Evolutionary conservation across 2,329 filamentous ascomycete species (phyloP).

Genomic region (Trichoderma citrinoviride): DNA sequence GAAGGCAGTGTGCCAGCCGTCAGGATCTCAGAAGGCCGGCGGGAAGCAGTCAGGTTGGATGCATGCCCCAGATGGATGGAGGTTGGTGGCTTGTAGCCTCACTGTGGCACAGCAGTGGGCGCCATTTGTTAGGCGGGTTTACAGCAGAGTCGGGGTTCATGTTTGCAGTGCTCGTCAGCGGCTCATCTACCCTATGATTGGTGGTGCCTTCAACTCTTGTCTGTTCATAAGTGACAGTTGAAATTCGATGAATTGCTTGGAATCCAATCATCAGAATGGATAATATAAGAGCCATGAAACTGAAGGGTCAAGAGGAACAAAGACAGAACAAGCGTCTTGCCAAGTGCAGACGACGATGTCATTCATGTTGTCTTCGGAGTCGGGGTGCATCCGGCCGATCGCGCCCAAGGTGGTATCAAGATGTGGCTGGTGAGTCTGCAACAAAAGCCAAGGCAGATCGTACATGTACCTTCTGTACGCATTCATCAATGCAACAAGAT

Average conservation of each 20-base stretch:
- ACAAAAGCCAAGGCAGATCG: not conserved
- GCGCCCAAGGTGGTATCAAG: not conserved
- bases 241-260: too few relatives aligned
- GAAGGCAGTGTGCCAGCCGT: not conserved
- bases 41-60: not conserved
- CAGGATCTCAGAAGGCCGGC: not conserved
- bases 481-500: not conserved
- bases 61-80: conserved; percentile 1
- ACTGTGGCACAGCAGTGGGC: conserved; percentile 11
- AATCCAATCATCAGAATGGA: too few relatives aligned
- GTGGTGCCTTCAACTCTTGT: not conserved
- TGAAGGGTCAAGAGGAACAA: not conserved
- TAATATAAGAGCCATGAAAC: too few relatives aligned
- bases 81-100: conserved; percentile 1
- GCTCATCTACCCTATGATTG: not conserved
- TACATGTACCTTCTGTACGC: too few relatives aligned
- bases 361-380: not conserved
- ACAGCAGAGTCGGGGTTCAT: not conserved
- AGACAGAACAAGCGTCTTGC: not conserved
- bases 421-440: not conserved
- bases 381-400: not conserved
- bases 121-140: not conserved
- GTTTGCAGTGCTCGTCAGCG: not conserved
- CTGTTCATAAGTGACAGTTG: too few relatives aligned
- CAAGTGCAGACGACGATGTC: not conserved